Percentiles rank a stretch among this genome's conserved stretches.
These are phyloP conservation scores for Aureobasidium sp. DNA, from an alignment of 2,329 filamentous ascomycete species.

Conservation along the genomic window DNA sequence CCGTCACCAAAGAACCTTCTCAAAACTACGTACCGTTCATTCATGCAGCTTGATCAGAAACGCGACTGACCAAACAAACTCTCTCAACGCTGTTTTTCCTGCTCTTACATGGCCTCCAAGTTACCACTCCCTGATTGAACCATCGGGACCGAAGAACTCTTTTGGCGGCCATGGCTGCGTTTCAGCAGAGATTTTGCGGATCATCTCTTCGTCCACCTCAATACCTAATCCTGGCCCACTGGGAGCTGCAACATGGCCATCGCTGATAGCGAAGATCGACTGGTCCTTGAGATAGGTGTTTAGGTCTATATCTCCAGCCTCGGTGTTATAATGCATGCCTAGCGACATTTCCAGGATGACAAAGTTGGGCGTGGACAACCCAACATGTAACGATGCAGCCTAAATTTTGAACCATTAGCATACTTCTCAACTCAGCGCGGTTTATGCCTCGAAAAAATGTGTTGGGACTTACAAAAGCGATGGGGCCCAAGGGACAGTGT, in stretches of 20 bases:
- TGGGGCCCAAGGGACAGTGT: conserved; percentile 66
- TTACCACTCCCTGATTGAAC: conserved; percentile 62
- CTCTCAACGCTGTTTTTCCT: no score
- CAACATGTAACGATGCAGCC: conserved; percentile 61
- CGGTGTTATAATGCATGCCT: conserved; percentile 70
- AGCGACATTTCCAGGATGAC: conserved; percentile 72
- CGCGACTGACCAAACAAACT: no score
- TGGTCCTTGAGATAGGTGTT: conserved; percentile 28
- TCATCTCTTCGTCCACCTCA: conserved; percentile 55
- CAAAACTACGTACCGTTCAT: no score
- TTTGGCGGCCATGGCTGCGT: conserved; percentile 59
- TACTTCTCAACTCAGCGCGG: no score
- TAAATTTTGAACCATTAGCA: no score
- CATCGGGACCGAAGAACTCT: conserved; percentile 61
- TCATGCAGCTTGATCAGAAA: no score
- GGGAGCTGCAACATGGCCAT: conserved; percentile 25
- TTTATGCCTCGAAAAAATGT: no score
- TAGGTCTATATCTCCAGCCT: conserved; percentile 56
- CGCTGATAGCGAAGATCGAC: conserved; percentile 25
- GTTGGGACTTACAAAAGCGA: conserved; percentile 50
- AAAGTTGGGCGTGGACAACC: conserved; percentile 55
- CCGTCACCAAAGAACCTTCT: no score
- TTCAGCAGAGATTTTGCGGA: conserved; percentile 52
- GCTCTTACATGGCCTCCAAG: neutral
- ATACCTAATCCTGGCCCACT: conserved; percentile 29